phyloP scores from a whole-genome alignment of 345 rosid species.

The Adansonia digitata region DNA sequence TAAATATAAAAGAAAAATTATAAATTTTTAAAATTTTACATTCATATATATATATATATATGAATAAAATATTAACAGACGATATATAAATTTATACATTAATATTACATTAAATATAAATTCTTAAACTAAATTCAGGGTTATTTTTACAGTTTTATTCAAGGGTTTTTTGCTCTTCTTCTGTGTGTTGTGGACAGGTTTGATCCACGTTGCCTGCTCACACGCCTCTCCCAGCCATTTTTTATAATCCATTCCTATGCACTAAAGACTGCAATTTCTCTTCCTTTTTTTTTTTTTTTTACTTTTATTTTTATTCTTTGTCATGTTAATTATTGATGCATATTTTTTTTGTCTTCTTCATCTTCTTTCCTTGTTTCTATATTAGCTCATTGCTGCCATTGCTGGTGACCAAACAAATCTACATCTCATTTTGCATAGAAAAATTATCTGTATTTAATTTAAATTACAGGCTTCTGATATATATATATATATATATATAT shows the following conservation, averaged over 20 bases:
- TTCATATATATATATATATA: too few relatives aligned
- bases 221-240: not conserved
- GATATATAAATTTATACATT: too few relatives aligned
- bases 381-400: not conserved
- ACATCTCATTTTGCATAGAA: not conserved
- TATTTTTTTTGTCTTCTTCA: not conserved
- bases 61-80: too few relatives aligned
- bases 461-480: not conserved
- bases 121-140: too few relatives aligned
- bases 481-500: too few relatives aligned
- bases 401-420: not conserved
- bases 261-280: not conserved
- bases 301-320: too few relatives aligned
- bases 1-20: too few relatives aligned
- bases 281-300: too few relatives aligned
- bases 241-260: not conserved
- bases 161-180: not conserved
- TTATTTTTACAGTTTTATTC: not conserved
- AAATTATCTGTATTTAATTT: not conserved
- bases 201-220: slow-evolving; percentile 14
- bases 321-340: not conserved
- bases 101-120: too few relatives aligned
- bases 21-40: too few relatives aligned
- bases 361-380: not conserved
- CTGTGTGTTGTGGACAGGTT: slow-evolving; percentile 20